These are phyloP conservation scores for Rhododendron vialii DNA, from an alignment of 148 eudicot species.

Conservation along the genomic window DNA sequence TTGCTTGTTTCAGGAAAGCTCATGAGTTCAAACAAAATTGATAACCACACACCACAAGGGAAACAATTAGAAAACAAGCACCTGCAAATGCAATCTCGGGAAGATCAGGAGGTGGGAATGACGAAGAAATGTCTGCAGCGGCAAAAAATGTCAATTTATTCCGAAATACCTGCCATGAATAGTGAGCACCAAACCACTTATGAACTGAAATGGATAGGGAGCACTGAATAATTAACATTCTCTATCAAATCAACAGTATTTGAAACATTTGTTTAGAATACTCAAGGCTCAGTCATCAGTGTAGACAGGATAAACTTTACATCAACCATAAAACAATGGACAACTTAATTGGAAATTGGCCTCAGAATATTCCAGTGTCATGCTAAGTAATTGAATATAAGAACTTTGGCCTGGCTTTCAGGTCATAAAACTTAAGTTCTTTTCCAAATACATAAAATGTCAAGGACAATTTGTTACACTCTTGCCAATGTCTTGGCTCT, in stretches of 20 bases:
- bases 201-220: constrained; percentile 18
- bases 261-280: not conserved
- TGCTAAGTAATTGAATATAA: not conserved
- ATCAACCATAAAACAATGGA: not conserved
- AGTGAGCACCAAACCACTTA: constrained; percentile 14
- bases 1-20: not conserved
- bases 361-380: not conserved
- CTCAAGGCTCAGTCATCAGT: not conserved
- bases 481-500: not conserved
- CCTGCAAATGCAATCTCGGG: constrained; percentile 99
- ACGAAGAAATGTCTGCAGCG: constrained; percentile 87
- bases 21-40: not conserved
- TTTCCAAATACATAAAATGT: not conserved
- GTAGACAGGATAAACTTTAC: not conserved
- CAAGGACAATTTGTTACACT: not conserved
- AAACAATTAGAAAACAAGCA: constrained; percentile 14
- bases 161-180: constrained; percentile 65
- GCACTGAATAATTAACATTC: not conserved
- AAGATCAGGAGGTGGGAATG: constrained; percentile 76
- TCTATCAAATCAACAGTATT: constrained; percentile 8
- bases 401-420: not conserved
- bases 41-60: not conserved
- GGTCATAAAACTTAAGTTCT: not conserved
- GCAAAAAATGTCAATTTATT: constrained; percentile 84
- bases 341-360: not conserved